These are phyloP conservation scores for Saccharomyces hybrid DNA, from an alignment of 1,139 yeast species.

Conservation along the genomic window DNA sequence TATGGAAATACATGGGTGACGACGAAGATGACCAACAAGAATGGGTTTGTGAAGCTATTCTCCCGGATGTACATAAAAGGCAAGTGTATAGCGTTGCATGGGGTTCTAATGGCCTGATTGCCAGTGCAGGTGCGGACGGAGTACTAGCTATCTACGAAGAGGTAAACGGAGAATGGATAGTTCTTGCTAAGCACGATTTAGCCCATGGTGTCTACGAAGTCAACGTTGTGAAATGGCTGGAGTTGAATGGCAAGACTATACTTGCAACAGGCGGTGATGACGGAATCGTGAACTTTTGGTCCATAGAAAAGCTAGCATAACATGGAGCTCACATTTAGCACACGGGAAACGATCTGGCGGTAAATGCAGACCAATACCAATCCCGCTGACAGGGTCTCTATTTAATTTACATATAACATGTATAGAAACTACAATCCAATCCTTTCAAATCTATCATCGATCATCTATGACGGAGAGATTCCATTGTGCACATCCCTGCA, in stretches of 20 bases:
- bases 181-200: slow-evolving; percentile 43
- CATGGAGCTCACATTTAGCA: not conserved
- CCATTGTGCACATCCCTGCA: not conserved
- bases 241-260: slow-evolving; percentile 15
- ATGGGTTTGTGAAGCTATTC: slow-evolving; percentile 61
- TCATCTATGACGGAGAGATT: not conserved
- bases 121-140: slow-evolving; percentile 86
- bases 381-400: not conserved
- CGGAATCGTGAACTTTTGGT: slow-evolving; percentile 70
- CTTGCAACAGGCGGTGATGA: slow-evolving; percentile 76
- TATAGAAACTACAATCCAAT: not conserved
- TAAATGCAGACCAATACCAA: not conserved
- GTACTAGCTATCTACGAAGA: slow-evolving; percentile 60
- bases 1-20: slow-evolving; percentile 51
- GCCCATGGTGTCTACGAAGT: slow-evolving; percentile 78
- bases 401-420: not conserved
- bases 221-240: slow-evolving; percentile 69
- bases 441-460: not conserved
- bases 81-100: slow-evolving; percentile 81
- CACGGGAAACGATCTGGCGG: not conserved
- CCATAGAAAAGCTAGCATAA: not conserved
- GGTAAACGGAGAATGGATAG: slow-evolving; percentile 48
- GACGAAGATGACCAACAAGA: slow-evolving; percentile 45
- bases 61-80: slow-evolving; percentile 64
- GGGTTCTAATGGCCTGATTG: slow-evolving; percentile 66